Conservation (phyloP, 2,329 filamentous ascomycete genomes). For the Capronia americana region DNA sequence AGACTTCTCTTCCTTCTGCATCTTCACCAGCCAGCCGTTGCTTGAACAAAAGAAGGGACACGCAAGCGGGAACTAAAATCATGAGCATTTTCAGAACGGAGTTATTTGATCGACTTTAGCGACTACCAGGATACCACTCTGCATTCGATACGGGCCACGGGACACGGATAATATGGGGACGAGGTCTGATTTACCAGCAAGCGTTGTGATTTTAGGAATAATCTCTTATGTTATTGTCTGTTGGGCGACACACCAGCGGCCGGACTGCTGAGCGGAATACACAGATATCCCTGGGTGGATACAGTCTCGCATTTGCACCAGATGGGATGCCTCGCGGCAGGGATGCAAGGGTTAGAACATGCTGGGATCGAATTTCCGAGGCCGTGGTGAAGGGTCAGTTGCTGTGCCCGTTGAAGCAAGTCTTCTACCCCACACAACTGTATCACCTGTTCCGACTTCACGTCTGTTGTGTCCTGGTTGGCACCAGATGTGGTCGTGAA, state of each 20-base stretch:
- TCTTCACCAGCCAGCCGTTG: slow-evolving; percentile 41
- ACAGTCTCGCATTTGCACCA: slow-evolving; percentile 54
- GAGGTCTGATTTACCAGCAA: slow-evolving; percentile 56
- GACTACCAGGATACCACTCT: slow-evolving; percentile 52
- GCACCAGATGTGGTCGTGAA: slow-evolving; percentile 38
- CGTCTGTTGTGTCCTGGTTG: slow-evolving; percentile 45
- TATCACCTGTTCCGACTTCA: slow-evolving; percentile 20
- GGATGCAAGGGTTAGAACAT: slow-evolving; percentile 50
- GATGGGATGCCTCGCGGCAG: slow-evolving; percentile 58
- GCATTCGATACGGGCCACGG: slow-evolving; percentile 43
- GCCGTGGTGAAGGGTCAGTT: slow-evolving; percentile 38
- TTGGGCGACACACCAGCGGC: slow-evolving; percentile 44
- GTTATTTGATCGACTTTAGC: slow-evolving; percentile 52
- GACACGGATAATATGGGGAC: slow-evolving; percentile 45
- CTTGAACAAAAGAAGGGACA: slow-evolving; percentile 14
- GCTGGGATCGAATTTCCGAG: slow-evolving; percentile 43
- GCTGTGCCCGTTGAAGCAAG: slow-evolving; percentile 33
- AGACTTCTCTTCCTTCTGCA: slow-evolving; percentile 52
- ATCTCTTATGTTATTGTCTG: slow-evolving; percentile 38
- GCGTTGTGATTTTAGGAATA: slow-evolving; percentile 52
- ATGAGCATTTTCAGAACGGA: slow-evolving; percentile 35
- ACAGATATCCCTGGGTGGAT: slow-evolving; percentile 45
- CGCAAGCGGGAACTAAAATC: slow-evolving; percentile 49
- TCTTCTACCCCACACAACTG: slow-evolving; percentile 19
- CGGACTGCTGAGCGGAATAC: slow-evolving; percentile 53